These are phyloP conservation scores for Themeda triandra DNA, from an alignment of 176 grass and related monocot species.

Conservation along the genomic window DNA sequence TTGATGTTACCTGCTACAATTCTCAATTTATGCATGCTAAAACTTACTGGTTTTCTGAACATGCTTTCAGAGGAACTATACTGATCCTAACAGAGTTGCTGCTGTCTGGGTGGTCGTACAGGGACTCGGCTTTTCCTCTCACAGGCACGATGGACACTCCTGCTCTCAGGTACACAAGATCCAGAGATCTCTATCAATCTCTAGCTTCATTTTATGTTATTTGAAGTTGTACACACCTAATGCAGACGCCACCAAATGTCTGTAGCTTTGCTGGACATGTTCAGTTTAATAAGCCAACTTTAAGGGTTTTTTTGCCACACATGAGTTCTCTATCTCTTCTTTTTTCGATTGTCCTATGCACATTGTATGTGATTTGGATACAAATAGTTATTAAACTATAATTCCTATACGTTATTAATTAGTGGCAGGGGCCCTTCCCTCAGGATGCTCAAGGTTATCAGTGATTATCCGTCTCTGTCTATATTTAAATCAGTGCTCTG, in stretches of 20 bases:
- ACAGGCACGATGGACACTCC: slow-evolving; percentile 91
- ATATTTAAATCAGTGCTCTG: slow-evolving; percentile 11
- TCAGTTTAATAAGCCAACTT: background rate
- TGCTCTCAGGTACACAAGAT: slow-evolving; percentile 51
- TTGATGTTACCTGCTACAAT: background rate
- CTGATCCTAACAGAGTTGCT: slow-evolving; percentile 75
- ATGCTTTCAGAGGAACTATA: slow-evolving; percentile 49
- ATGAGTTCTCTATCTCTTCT: background rate
- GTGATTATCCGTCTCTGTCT: slow-evolving; percentile 3
- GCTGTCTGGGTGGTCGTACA: slow-evolving; percentile 78
- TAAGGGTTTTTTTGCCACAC: background rate
- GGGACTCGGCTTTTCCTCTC: slow-evolving; percentile 86
- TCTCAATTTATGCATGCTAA: slow-evolving; percentile 5
- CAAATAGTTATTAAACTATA: slow-evolving; percentile 1
- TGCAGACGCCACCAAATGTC: background rate
- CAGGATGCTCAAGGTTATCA: slow-evolving; percentile 16
- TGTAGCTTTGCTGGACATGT: background rate
- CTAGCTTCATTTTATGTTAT: background rate
- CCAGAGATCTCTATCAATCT: background rate
- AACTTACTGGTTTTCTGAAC: slow-evolving; percentile 47
- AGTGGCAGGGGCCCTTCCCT: background rate
- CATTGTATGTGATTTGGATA: slow-evolving; percentile 18
- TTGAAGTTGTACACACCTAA: background rate
- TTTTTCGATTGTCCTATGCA: background rate
- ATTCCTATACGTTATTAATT: slow-evolving; percentile 18